Percentiles rank a stretch among this genome's conserved stretches.
Conservation (phyloP, 768 basidiomycete genomes). For the Auricularia cornea region DNA sequence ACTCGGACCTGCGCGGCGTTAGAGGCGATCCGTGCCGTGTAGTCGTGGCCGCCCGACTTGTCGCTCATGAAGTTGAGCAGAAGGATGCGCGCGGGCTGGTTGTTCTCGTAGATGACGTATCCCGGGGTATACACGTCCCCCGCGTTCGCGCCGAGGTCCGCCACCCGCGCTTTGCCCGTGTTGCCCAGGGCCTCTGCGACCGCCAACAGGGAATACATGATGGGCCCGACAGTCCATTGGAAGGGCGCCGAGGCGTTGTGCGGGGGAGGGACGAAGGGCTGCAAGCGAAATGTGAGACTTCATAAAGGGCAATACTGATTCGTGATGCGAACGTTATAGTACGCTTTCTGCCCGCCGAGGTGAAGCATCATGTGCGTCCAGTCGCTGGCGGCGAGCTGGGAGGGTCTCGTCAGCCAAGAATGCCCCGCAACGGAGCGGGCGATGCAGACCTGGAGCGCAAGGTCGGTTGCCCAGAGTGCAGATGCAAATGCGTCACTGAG, state of each 20-base stretch:
- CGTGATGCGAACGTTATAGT: conserved; percentile 39
- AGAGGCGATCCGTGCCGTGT: conserved; percentile 27
- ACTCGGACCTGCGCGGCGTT: conserved; percentile 43
- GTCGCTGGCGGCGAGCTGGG: conserved; percentile 36
- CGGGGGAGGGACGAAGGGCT: conserved; percentile 49
- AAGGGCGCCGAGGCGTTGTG: conserved; percentile 38
- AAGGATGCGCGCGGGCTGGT: conserved; percentile 42
- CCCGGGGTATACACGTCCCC: conserved; percentile 37
- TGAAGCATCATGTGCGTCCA: conserved; percentile 42
- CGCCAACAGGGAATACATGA: conserved; percentile 40
- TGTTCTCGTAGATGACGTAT: conserved; percentile 48
- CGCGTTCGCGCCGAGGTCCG: conserved; percentile 31
- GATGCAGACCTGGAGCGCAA: conserved; percentile 27
- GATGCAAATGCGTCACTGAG: conserved; percentile 42
- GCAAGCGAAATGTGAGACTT: background rate
- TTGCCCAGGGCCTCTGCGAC: conserved; percentile 39
- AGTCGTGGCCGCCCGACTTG: conserved; percentile 30
- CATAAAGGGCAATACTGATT: background rate
- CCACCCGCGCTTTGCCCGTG: conserved; percentile 32
- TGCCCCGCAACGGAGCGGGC: background rate
- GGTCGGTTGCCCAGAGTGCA: conserved; percentile 44
- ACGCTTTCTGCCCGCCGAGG: conserved; percentile 39
- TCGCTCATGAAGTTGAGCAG: conserved; percentile 45
- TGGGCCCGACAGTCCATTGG: conserved; percentile 43
- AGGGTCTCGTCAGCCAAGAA: background rate